These are phyloP conservation scores for Lathyrus oleraceus DNA, from an alignment of 306 rosid species.

Conservation along the genomic window DNA sequence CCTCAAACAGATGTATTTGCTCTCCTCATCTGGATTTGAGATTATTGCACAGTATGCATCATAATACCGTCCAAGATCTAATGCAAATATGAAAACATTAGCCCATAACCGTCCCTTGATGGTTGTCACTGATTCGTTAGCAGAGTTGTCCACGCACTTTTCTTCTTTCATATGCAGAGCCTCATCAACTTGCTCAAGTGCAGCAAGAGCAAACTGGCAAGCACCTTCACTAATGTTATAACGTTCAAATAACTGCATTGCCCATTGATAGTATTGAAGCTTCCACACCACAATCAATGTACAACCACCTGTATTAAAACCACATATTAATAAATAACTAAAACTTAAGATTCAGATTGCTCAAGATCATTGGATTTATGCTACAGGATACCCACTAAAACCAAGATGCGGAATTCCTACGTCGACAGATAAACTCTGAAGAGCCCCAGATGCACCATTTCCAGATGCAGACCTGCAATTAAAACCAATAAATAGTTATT, in stretches of 20 bases:
- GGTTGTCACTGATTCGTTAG: conserved; percentile 60
- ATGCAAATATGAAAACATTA: conserved; percentile 81
- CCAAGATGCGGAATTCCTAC: conserved; percentile 60
- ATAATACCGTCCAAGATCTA: conserved; percentile 73
- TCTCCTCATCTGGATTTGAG: conserved; percentile 96
- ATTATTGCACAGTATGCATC: conserved; percentile 96
- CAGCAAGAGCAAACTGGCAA: conserved; percentile 95
- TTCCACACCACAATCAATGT: conserved; percentile 67
- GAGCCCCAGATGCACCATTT: conserved; percentile 71
- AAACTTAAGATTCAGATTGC: conserved; percentile 16
- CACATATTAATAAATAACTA: conserved; percentile 10
- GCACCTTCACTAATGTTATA: conserved; percentile 83
- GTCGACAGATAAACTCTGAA: conserved; percentile 75
- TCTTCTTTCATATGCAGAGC: conserved; percentile 48
- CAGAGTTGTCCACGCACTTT: conserved; percentile 37
- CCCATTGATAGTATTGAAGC: conserved; percentile 90
- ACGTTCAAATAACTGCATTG: conserved; percentile 91
- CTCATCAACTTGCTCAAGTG: conserved; percentile 96
- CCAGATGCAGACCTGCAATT: conserved; percentile 79
- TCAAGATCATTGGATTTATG: conserved; percentile 22
- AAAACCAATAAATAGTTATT: conserved; percentile 30
- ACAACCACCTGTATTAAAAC: conserved; percentile 50
- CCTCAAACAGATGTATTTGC: conserved; percentile 87
- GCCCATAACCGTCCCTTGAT: conserved; percentile 94
- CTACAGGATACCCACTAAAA: conserved; percentile 55